Conservation (phyloP, 192 early-diverging fungal genomes). For the Backusella psychrophila region DNA sequence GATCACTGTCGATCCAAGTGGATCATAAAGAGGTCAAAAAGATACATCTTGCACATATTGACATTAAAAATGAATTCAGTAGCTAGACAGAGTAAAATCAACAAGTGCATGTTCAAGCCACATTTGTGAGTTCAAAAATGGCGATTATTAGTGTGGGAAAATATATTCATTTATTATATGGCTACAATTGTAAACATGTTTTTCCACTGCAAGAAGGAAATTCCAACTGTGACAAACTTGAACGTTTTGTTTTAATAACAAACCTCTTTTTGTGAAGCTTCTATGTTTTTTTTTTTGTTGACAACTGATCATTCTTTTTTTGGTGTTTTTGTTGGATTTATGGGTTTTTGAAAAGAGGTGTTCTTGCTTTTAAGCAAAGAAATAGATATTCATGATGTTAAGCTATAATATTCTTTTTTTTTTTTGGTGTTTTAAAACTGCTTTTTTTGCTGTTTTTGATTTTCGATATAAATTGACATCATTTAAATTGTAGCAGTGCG, state of each 20-base stretch:
- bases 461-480: not conserved
- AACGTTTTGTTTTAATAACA: not conserved
- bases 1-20: too few relatives aligned
- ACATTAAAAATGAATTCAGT: not conserved
- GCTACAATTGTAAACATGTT: not conserved
- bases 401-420: not conserved
- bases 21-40: not conserved
- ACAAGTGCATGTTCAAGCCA: too few relatives aligned
- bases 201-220: not conserved
- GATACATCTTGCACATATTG: not conserved
- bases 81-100: too few relatives aligned
- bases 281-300: not conserved
- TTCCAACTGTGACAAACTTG: not conserved
- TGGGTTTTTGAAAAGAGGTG: too few relatives aligned
- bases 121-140: too few relatives aligned
- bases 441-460: not conserved
- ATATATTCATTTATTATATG: not conserved
- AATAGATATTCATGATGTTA: not conserved
- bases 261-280: not conserved
- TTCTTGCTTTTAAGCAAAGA: not conserved
- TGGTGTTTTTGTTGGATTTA: too few relatives aligned
- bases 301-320: too few relatives aligned
- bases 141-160: not conserved
- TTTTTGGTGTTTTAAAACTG: not conserved
- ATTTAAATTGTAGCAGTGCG: not conserved